phyloP scores from a whole-genome alignment of 352 stramenopile genomes.

The Poterioochromonas sp. region DNA sequence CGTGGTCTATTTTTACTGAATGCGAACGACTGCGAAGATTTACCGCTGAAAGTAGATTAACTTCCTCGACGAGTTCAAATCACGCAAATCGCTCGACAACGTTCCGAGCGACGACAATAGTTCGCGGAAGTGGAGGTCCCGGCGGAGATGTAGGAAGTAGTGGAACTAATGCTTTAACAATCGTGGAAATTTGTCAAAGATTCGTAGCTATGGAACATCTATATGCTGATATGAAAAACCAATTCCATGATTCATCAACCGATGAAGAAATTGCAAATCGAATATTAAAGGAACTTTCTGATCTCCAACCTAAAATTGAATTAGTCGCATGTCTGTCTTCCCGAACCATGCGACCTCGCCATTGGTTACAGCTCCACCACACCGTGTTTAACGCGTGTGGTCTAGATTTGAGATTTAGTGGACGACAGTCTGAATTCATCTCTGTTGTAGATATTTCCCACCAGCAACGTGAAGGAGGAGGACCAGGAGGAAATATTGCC shows the following conservation, averaged over 20 bases:
- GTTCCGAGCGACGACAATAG: neutral
- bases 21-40: neutral
- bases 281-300: neutral
- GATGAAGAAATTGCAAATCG: neutral
- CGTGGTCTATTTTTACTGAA: neutral
- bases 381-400: neutral
- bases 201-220: neutral
- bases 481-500: neutral
- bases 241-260: neutral
- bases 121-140: neutral
- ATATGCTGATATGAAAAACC: neutral
- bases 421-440: neutral
- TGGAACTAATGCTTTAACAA: too few species aligned
- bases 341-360: neutral
- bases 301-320: conserved; percentile 1
- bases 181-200: neutral
- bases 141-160: too few species aligned
- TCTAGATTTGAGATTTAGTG: neutral
- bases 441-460: neutral
- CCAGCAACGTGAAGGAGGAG: neutral
- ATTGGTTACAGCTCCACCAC: neutral
- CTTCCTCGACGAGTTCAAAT: too few species aligned
- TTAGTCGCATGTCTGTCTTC: neutral
- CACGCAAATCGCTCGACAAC: too few species aligned
- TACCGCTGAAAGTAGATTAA: neutral